Evolutionary conservation across 371 early-diverging fungal species (phyloP), one percentile per base, ranked within the genome.

Genomic region (Apophysomyces ossiformis): DNA sequence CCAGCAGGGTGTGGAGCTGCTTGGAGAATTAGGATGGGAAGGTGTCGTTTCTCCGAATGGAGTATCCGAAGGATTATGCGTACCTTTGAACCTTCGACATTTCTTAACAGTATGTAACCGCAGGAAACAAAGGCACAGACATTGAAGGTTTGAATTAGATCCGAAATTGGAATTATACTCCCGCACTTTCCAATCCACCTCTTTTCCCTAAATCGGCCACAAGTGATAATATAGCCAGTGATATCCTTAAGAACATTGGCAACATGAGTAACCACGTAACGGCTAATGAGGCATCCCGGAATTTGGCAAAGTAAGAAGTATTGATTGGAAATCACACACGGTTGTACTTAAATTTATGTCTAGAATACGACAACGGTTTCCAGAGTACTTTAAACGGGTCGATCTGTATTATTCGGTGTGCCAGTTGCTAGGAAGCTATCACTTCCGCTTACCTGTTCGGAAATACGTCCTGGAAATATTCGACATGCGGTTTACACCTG

Each of bases 191-290:
- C 13, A 71, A 82, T 21, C 81, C 84, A 36, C 79, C 87, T n/a
- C 72, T 70, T 9, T 60, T 84, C 44, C 76, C 85, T n/a, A 58
- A 69, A 16, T 69, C 69, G 16, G 77, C 71, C 37, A 79, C 79
- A 36, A 68, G 70, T 0, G 81, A 91, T 66, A 63, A 75, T 12
- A 74, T 87, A 12, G 89, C 88, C 65, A 69, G 81, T 50, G 92
- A 92, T 67, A 87, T 95, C 36, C 69, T 95, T 12, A 85, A 85
- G 66, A 79, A 87, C 39, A 85, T 93, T 60, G 93, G 94, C 41
- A 92, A 93, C 66, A 82, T 96, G 75, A 89, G 90, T 61, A 96
- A 94, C 68, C 92, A 94, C 65, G 92, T 96, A 56, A 75, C 94
- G n/a, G 89, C 93, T 1, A 91, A 87, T 65, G 89, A 89, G 12